These are phyloP conservation scores for Millerago galiae DNA, from an alignment of 805 yeast species.

Conservation along the genomic window DNA sequence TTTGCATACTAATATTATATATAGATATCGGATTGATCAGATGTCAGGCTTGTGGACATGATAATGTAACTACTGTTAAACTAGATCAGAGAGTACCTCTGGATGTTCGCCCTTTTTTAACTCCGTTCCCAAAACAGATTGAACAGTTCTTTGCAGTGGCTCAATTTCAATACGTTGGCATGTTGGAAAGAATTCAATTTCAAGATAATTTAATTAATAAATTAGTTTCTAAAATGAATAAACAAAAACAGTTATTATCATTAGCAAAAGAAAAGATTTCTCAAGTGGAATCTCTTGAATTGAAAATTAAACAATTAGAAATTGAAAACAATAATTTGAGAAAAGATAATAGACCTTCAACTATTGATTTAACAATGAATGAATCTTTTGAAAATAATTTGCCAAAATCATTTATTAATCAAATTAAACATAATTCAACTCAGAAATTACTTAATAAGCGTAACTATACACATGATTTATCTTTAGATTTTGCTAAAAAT, in stretches of 20 bases:
- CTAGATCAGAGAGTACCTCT: conserved; percentile 15
- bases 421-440: conserved; percentile 15
- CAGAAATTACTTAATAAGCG: conserved; percentile 7
- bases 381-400: conserved; percentile 12
- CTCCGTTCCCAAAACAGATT: conserved; percentile 18
- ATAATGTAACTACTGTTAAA: conserved; percentile 13
- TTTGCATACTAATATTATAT: neutral
- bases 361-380: conserved; percentile 19
- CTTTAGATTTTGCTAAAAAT: conserved; percentile 12
- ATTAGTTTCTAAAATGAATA: conserved; percentile 14
- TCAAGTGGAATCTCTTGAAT: conserved; percentile 12
- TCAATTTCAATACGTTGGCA: conserved; percentile 19
- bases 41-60: conserved; percentile 16
- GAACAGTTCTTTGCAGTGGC: conserved; percentile 21
- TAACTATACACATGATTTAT: neutral
- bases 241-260: conserved; percentile 18
- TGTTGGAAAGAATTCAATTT: conserved; percentile 16
- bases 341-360: conserved; percentile 10
- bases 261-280: conserved; percentile 20
- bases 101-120: conserved; percentile 19
- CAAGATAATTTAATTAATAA: conserved; percentile 12
- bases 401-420: conserved; percentile 16
- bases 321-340: conserved; percentile 7
- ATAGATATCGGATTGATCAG: neutral
- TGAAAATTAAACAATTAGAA: conserved; percentile 8